phyloP scores from a whole-genome alignment of 1,284 basidiomycete genomes.

The Pisolithus thermaeus region DNA sequence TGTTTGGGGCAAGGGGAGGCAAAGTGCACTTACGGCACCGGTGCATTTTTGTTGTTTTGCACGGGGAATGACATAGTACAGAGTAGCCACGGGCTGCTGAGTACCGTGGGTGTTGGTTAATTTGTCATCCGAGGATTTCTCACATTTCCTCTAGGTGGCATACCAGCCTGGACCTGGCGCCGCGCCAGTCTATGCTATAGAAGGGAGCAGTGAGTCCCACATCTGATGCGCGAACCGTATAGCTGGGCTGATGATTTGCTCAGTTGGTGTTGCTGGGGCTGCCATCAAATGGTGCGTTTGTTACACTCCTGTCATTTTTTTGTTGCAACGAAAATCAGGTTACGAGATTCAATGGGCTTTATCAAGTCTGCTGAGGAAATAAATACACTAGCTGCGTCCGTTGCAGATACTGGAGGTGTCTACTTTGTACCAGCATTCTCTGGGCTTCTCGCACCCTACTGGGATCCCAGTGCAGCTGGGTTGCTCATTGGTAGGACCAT shows the following conservation, averaged over 20 bases:
- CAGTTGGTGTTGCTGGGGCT: constrained; percentile 91
- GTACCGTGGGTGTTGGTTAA: constrained; percentile 57
- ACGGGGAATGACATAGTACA: constrained; percentile 85
- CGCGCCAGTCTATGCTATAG: constrained; percentile 87
- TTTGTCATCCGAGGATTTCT: background rate
- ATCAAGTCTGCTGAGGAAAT: constrained; percentile 82
- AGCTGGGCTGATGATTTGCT: constrained; percentile 2
- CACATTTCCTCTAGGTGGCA: constrained; percentile 55
- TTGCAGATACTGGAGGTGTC: constrained; percentile 82
- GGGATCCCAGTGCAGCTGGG: constrained; percentile 85
- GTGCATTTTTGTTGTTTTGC: constrained; percentile 92
- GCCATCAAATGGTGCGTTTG: constrained; percentile 76
- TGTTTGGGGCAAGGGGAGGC: constrained; percentile 82
- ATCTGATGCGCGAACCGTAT: background rate
- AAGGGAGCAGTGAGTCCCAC: constrained; percentile 77
- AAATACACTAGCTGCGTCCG: constrained; percentile 78
- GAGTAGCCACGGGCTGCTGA: constrained; percentile 84
- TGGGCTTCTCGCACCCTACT: constrained; percentile 88
- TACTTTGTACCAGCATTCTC: constrained; percentile 98
- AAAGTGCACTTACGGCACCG: constrained; percentile 95
- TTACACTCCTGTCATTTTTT: background rate
- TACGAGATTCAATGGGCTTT: constrained; percentile 86
- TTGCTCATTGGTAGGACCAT: constrained; percentile 64
- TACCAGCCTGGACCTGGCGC: constrained; percentile 82
- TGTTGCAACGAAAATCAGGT: constrained; percentile 30